Conservation (phyloP, 2,329 filamentous ascomycete genomes). For the Penicillium sclerotiorum region DNA sequence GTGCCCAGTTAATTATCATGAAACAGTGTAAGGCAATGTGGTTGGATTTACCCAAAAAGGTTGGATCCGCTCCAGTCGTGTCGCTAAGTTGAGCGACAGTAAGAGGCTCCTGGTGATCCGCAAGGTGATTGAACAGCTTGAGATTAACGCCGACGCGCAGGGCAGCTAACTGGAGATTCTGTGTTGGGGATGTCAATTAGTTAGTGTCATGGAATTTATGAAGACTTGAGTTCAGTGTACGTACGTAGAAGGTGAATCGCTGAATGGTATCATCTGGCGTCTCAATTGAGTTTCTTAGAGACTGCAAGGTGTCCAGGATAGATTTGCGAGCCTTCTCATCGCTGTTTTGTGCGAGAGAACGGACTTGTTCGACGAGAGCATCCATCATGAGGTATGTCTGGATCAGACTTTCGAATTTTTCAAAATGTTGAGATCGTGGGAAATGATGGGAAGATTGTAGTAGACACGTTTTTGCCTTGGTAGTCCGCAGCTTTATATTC, state of each 20-base stretch:
- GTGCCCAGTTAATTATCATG: not conserved
- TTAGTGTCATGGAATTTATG: not conserved
- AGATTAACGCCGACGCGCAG: slow-evolving; percentile 22
- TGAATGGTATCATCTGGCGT: slow-evolving; percentile 20
- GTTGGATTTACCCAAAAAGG: slow-evolving; percentile 16
- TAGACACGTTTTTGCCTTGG: no score
- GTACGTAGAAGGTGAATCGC: slow-evolving; percentile 10
- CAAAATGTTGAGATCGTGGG: no score
- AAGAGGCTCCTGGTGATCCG: slow-evolving; percentile 11
- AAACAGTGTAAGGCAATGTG: no score
- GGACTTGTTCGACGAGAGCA: slow-evolving; percentile 15
- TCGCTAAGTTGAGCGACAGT: slow-evolving; percentile 16
- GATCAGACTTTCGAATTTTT: no score
- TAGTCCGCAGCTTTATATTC: no score
- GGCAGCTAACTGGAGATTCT: slow-evolving; percentile 21
- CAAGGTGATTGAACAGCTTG: slow-evolving; percentile 21
- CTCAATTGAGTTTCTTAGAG: slow-evolving; percentile 19
- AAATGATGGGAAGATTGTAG: no score
- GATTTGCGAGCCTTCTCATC: slow-evolving; percentile 15
- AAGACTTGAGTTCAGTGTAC: not conserved
- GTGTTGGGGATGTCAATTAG: not conserved
- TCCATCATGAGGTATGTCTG: no score
- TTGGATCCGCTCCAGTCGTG: slow-evolving; percentile 13
- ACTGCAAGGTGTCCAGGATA: slow-evolving; percentile 19
- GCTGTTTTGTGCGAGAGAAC: slow-evolving; percentile 13